Evolutionary conservation across 306 rosid species (phyloP), one percentile per base, ranked within the genome.

Genomic region (Sicyos edulis): DNA sequence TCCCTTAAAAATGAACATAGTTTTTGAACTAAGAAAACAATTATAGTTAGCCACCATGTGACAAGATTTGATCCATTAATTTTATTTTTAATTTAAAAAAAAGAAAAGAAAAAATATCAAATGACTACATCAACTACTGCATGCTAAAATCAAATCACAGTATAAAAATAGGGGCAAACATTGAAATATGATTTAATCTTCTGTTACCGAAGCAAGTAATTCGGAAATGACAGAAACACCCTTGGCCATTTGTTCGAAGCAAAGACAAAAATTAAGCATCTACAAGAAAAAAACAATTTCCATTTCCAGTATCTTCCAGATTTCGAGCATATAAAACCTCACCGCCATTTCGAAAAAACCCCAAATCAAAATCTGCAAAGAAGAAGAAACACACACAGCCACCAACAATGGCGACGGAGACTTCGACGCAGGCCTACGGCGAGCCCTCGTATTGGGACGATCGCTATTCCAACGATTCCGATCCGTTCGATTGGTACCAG

Each of bases 361-460:
- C 64, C 11, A 42, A 67, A 68, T 16, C 42, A 49, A 68, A 66
- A 0, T 66, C 4, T 17, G 50, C 45, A 17, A 11, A 66, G 54
- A 64, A 63, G 51, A 40, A 10, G 54, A 64, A 58, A 58, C 45
- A 8, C 13, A 53, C 26, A 40, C 60, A 10, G 65, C 52, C 68
- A 34, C 34, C 68, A 9, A 8, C n/a, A 49, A 76, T 76, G 79
- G 75, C 78, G 71, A 65, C 75, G 76, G 83, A 75, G 57, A 50
- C 82, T 24, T 65, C 85, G 51, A 76, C 88, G 8, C 96, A 87
- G 80, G 91, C 92, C 22, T 91, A 91, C 81, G 97, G 96, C 58
- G 97, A 91, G 80, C 52, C 87, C 32, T 84, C 92, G 92, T 91
- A 91, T 77, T 91, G 96, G 97, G 91, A 91, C 78, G 82, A 84